phyloP scores from a whole-genome alignment of 129 eudicot species.

The Lactuca saligna region DNA sequence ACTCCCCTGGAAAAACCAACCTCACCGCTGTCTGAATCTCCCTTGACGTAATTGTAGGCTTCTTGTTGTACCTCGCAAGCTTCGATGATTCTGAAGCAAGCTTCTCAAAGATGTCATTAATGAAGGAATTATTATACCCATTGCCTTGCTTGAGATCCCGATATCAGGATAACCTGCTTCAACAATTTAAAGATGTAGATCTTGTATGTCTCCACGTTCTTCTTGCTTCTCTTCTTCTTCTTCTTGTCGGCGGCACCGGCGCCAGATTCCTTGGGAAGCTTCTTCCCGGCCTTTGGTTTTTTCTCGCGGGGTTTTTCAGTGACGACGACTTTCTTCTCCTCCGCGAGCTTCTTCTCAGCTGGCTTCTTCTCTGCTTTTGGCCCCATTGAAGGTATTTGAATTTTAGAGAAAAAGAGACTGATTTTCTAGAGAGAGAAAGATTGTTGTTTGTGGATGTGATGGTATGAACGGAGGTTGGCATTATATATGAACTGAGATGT shows the following conservation, averaged over 20 bases:
- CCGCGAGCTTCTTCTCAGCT: neutral
- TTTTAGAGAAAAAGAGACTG: neutral
- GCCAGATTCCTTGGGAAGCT: neutral
- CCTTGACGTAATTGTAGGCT: neutral
- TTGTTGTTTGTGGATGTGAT: neutral
- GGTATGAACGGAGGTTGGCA: neutral
- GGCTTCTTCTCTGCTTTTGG: neutral
- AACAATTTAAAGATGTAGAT: neutral
- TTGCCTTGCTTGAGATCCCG: neutral
- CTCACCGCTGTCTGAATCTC: neutral
- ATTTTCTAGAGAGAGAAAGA: neutral
- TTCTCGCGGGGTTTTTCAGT: neutral
- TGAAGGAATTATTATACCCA: neutral
- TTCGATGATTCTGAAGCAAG: neutral
- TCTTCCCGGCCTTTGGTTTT: slow-evolving; percentile 1
- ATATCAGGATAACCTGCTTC: neutral
- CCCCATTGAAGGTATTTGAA: neutral
- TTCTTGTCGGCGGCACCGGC: neutral
- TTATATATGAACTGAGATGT: neutral
- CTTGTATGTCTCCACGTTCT: neutral
- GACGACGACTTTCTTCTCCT: neutral
- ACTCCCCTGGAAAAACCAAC: neutral
- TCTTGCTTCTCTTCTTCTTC: neutral
- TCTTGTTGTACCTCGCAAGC: neutral
- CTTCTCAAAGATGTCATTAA: neutral